Evolutionary conservation across 73 alveolate species (phyloP).

Genomic region (Stentor roeselii): DNA sequence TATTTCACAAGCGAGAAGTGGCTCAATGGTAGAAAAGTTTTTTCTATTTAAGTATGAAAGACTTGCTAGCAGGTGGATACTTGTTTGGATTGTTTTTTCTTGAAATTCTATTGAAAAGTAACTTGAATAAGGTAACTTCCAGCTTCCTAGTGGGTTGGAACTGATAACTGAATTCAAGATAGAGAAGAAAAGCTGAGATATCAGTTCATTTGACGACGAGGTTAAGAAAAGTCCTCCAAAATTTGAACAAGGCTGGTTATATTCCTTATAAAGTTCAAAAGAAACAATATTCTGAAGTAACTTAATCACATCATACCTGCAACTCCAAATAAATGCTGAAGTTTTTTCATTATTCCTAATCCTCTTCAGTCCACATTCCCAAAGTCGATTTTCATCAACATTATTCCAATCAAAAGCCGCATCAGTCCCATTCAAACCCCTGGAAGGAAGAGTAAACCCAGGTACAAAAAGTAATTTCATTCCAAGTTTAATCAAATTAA

Average conservation of each 20-base stretch:
- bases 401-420: background rate
- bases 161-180: background rate
- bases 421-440: background rate
- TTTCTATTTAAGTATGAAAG: background rate
- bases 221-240: background rate
- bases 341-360: background rate
- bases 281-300: background rate
- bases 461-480: background rate
- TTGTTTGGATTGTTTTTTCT: constrained; percentile 3
- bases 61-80: background rate
- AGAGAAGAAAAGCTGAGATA: background rate
- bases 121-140: constrained; percentile 6
- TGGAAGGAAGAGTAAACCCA: background rate
- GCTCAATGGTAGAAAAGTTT: background rate
- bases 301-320: background rate
- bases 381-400: background rate
- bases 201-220: background rate
- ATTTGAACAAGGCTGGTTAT: background rate
- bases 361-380: background rate
- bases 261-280: background rate
- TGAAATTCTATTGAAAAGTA: background rate
- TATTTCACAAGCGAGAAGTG: background rate
- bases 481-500: no score
- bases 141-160: background rate
- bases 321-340: background rate